Evolutionary conservation across 2,329 filamentous ascomycete genomes (phyloP).

Genomic region (Pestalotiopsis sp.): DNA sequence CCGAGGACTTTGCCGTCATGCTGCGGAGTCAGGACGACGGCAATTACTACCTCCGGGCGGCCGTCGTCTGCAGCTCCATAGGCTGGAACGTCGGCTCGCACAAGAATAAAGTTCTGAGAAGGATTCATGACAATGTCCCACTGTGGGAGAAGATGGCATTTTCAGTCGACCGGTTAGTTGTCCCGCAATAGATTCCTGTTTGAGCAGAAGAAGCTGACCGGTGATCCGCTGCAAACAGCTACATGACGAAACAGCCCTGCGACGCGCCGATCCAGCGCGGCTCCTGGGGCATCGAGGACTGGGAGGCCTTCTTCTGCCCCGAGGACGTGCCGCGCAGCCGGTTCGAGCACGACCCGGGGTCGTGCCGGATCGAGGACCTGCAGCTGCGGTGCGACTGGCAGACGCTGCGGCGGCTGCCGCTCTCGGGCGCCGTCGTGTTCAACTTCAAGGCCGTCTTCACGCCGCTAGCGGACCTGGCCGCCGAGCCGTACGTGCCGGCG

Average conservation of each 20-base stretch:
- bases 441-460: conserved; percentile 91
- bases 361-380: conserved; percentile 59
- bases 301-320: conserved; percentile 58
- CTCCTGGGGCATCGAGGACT: conserved; percentile 79
- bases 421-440: conserved; percentile 77
- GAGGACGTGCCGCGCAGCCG: conserved; percentile 49
- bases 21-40: conserved; percentile 72
- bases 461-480: conserved; percentile 66
- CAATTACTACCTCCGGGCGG: conserved; percentile 74
- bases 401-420: conserved; percentile 75
- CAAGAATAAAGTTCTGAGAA: conserved; percentile 68
- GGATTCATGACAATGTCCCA: conserved; percentile 75
- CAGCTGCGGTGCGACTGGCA: conserved; percentile 86
- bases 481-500: conserved; percentile 72
- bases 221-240: conserved; percentile 47
- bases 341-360: conserved; percentile 23
- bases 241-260: conserved; percentile 76
- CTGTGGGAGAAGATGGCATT: conserved; percentile 89
- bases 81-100: conserved; percentile 71
- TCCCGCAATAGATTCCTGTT: neutral
- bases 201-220: neutral
- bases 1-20: conserved; percentile 82
- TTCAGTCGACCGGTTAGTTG: conserved; percentile 75
- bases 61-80: conserved; percentile 75
- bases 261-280: conserved; percentile 79